Conservation (phyloP, 208 protist genomes). For the Crithidia expoeki region DNA sequence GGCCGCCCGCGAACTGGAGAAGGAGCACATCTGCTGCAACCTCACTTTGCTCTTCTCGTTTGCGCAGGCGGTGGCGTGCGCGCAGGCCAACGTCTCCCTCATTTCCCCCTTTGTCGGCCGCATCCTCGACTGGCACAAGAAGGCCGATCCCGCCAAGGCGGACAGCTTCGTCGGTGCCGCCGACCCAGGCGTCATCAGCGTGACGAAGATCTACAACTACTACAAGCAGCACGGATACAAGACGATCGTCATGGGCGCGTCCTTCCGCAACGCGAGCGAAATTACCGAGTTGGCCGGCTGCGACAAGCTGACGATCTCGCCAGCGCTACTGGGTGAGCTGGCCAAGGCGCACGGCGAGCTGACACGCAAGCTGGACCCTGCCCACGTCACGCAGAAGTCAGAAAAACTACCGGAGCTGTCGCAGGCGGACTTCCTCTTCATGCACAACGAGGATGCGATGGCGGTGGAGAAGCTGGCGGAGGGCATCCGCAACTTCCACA, state of each 20-base stretch:
- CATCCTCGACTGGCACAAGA: conserved; percentile 97
- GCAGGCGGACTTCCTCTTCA: conserved; percentile 76
- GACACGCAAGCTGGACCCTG: conserved; percentile 68
- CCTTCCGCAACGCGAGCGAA: conserved; percentile 96
- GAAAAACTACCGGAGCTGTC: conserved; percentile 72
- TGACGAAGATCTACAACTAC: conserved; percentile 97
- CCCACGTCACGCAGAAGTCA: conserved; percentile 36
- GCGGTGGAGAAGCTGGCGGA: conserved; percentile 97
- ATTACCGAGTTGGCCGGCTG: conserved; percentile 94
- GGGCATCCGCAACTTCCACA: conserved; percentile 96
- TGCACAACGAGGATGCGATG: conserved; percentile 94
- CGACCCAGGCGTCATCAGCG: conserved; percentile 96
- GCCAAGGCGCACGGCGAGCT: conserved; percentile 45
- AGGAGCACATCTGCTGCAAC: conserved; percentile 97
- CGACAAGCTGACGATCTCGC: conserved; percentile 97
- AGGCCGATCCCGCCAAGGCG: conserved; percentile 48
- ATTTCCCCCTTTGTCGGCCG: conserved; percentile 98
- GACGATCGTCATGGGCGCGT: conserved; percentile 98
- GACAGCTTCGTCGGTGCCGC: conserved; percentile 64
- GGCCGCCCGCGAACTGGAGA: conserved; percentile 93
- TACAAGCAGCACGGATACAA: conserved; percentile 97
- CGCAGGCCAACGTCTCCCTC: conserved; percentile 94
- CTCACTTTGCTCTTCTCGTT: conserved; percentile 98
- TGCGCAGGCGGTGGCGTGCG: conserved; percentile 94
- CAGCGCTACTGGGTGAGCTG: conserved; percentile 95